Percentiles rank a stretch among this genome's conserved stretches.
Evolutionary conservation across 768 basidiomycete species (phyloP).

Genomic region (Leccinum uliginosum): DNA sequence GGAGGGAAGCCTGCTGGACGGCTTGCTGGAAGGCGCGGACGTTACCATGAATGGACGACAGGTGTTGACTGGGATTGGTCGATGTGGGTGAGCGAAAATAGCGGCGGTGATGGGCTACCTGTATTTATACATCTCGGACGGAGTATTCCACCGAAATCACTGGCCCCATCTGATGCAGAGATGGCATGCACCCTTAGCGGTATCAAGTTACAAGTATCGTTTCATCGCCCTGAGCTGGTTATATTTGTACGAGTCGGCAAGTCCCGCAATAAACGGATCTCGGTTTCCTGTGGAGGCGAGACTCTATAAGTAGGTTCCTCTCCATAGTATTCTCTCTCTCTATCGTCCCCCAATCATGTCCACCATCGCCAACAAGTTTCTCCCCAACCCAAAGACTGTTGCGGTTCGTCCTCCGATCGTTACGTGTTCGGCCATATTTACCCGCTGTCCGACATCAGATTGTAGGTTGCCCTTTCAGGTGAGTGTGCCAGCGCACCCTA

Average conservation of each 20-base stretch:
- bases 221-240: background rate
- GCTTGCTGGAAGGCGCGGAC: constrained; percentile 23
- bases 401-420: constrained; percentile 55
- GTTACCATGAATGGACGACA: constrained; percentile 11
- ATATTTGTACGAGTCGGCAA: background rate
- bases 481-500: constrained; percentile 28
- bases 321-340: background rate
- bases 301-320: constrained; percentile 1
- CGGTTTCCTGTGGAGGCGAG: background rate
- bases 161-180: background rate
- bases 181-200: too few species aligned
- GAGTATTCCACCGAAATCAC: background rate
- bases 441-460: constrained; percentile 48
- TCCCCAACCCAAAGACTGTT: constrained; percentile 63
- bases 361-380: constrained; percentile 23
- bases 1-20: constrained; percentile 31
- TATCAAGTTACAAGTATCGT: too few species aligned
- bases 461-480: constrained; percentile 96
- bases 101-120: constrained; percentile 1
- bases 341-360: constrained; percentile 16
- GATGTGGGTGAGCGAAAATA: constrained; percentile 14
- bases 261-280: constrained; percentile 1
- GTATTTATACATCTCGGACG: constrained; percentile 20
- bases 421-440: constrained; percentile 4
- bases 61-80: constrained; percentile 5